Conservation (phyloP, 306 rosid genomes). For the Cucurbita maxima region DNA sequence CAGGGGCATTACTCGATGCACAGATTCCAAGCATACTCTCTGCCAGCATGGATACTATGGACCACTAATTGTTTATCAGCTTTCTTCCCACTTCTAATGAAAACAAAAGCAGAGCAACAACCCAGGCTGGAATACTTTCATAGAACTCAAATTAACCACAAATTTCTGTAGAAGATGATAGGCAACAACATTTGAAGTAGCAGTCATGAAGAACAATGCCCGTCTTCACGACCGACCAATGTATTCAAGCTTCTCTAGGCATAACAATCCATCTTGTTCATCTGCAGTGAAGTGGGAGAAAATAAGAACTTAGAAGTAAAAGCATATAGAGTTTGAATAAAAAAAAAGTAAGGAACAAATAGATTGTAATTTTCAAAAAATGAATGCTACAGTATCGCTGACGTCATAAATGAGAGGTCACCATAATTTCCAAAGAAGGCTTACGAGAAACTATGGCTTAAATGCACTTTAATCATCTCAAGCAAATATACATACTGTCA, state of each 20-base stretch:
- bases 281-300: constrained; percentile 17
- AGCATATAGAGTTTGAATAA: neutral
- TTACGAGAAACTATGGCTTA: neutral
- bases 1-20: constrained; percentile 99
- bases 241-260: constrained; percentile 8
- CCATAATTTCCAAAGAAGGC: neutral
- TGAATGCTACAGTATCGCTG: neutral
- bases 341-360: neutral
- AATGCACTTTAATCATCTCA: neutral
- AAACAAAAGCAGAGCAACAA: constrained; percentile 11
- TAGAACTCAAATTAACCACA: constrained; percentile 15
- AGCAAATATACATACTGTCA: neutral
- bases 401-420: neutral
- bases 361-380: neutral
- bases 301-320: constrained; percentile 1
- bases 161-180: constrained; percentile 5
- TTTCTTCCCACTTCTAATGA: constrained; percentile 27
- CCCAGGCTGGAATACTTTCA: constrained; percentile 19
- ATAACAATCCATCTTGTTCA: constrained; percentile 9
- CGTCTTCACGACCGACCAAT: neutral
- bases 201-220: constrained; percentile 13
- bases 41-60: constrained; percentile 90
- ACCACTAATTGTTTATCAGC: constrained; percentile 31
- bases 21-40: constrained; percentile 99
- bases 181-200: constrained; percentile 7